Percentiles rank a stretch among this genome's conserved stretches.
Evolutionary conservation across 2,329 filamentous ascomycete species (phyloP).

Genomic region (Neofusicoccum sp.): DNA sequence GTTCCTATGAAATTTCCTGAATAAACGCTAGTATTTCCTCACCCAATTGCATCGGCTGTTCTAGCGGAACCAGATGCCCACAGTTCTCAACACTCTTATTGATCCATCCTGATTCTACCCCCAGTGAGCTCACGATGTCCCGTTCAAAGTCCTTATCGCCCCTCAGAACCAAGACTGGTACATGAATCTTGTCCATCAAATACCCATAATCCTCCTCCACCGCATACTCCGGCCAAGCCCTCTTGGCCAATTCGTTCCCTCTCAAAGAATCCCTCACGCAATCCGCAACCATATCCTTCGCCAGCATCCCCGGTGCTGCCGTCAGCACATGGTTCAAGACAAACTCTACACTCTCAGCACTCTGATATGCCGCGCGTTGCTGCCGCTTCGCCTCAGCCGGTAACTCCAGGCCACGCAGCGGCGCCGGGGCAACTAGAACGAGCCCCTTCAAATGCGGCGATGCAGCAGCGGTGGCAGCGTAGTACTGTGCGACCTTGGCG

Average conservation of each 20-base stretch:
- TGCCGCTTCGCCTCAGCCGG: conserved; percentile 38
- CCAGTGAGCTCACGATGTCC: conserved; percentile 10
- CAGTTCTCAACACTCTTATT: neutral
- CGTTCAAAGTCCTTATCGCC: conserved; percentile 33
- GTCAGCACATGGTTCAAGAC: conserved; percentile 38
- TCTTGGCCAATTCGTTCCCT: conserved; percentile 34
- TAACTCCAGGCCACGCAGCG: conserved; percentile 36
- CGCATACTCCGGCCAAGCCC: conserved; percentile 39
- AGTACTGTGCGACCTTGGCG: conserved; percentile 40
- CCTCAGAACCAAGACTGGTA: conserved; percentile 31
- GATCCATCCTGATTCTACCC: neutral
- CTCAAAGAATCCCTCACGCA: conserved; percentile 34
- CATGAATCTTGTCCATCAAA: conserved; percentile 25
- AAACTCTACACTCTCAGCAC: conserved; percentile 32
- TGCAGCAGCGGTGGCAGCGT: conserved; percentile 22
- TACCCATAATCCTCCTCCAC: conserved; percentile 39
- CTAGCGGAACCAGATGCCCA: conserved; percentile 8
- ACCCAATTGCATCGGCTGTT: neutral
- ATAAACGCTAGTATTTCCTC: neutral
- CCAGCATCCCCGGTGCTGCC: conserved; percentile 19
- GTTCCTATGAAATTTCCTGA: neutral
- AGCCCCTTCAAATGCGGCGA: conserved; percentile 32
- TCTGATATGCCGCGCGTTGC: conserved; percentile 39
- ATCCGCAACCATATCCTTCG: conserved; percentile 4
- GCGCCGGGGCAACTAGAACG: conserved; percentile 39